phyloP scores from a whole-genome alignment of 129 eudicot genomes.

The Saussurea involucrata region DNA sequence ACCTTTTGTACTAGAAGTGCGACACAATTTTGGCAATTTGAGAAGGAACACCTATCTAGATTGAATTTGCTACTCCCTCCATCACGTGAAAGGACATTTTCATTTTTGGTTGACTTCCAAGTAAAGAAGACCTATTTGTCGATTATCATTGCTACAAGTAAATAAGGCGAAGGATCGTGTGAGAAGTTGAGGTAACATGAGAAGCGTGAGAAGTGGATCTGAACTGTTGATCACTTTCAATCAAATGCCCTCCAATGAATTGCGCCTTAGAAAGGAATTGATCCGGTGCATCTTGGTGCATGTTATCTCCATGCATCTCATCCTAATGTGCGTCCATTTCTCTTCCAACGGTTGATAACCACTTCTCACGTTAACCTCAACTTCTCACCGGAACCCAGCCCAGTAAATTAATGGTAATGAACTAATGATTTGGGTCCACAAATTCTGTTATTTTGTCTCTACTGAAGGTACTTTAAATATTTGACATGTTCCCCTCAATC shows the following conservation, averaged over 20 bases:
- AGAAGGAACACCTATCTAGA: not conserved
- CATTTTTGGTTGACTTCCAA: not conserved
- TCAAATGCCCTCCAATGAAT: too few relatives aligned
- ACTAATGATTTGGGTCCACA: not conserved
- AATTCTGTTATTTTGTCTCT: not conserved
- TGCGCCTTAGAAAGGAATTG: too few relatives aligned
- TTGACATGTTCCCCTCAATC: not conserved
- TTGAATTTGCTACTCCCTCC: not conserved
- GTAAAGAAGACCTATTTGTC: not conserved
- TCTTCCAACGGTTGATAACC: too few relatives aligned
- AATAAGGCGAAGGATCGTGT: too few relatives aligned
- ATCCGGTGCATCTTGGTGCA: too few relatives aligned
- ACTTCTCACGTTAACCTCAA: too few relatives aligned
- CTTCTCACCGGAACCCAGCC: too few relatives aligned
- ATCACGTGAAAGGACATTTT: not conserved
- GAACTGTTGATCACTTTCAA: too few relatives aligned
- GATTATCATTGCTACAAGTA: not conserved
- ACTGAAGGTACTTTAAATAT: not conserved
- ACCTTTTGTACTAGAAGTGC: not conserved
- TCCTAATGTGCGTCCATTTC: too few relatives aligned
- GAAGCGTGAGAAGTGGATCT: too few relatives aligned
- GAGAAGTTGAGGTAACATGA: too few relatives aligned
- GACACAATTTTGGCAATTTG: not conserved
- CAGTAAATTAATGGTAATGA: not conserved
- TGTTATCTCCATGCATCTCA: too few relatives aligned